A percentile compares a stretch with the other conserved stretches of the same genome.
Evolutionary conservation across 2,329 filamentous ascomycete species (phyloP).

Genomic region (Microdochium trichocladiopsis): DNA sequence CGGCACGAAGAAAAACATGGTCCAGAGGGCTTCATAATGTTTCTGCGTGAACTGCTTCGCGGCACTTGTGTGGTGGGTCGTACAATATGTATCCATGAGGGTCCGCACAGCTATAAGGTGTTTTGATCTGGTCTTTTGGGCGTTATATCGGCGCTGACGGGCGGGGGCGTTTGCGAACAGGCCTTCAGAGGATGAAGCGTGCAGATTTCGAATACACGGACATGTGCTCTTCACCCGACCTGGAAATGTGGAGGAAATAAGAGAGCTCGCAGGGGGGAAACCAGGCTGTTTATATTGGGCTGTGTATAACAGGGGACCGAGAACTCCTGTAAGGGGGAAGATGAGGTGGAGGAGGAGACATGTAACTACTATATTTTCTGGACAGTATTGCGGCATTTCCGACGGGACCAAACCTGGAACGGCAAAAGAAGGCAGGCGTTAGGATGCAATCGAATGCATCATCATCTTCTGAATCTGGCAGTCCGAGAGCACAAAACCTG

Average conservation of each 20-base stretch:
- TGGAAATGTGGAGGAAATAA: background rate
- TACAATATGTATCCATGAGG: background rate
- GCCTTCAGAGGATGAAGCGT: background rate
- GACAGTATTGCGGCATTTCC: background rate
- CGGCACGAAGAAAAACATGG: background rate
- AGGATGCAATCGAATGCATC: background rate
- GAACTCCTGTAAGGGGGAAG: background rate
- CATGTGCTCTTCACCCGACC: background rate
- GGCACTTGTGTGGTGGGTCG: background rate
- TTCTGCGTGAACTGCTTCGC: background rate
- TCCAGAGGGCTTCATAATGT: background rate
- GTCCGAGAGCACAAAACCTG: background rate
- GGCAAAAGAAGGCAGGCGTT: background rate
- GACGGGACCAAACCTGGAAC: background rate
- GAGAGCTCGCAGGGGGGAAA: background rate
- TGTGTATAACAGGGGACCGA: background rate
- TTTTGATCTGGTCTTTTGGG: background rate
- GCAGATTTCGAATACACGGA: background rate
- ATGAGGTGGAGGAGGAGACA: background rate
- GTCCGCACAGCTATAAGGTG: background rate
- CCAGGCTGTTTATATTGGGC: background rate
- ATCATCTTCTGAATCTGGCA: background rate
- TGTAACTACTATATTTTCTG: background rate
- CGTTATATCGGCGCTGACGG: background rate
- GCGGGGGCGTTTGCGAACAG: background rate